Conservation (phyloP, 805 yeast genomes). For the Saccharomycopsis capsularis region DNA sequence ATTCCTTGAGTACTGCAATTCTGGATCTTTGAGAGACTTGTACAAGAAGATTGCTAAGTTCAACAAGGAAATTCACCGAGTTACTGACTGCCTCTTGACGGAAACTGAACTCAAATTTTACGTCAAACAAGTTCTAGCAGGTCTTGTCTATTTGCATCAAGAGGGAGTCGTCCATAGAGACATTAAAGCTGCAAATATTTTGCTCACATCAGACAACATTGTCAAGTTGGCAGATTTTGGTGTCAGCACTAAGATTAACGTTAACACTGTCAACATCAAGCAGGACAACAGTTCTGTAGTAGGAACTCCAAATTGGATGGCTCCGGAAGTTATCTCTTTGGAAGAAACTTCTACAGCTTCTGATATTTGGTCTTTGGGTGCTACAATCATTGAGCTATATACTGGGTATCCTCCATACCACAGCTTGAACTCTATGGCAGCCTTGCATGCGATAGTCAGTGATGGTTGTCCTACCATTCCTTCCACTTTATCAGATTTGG, state of each 20-base stretch:
- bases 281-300: constrained; percentile 47
- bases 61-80: constrained; percentile 42
- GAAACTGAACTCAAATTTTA: constrained; percentile 69
- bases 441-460: constrained; percentile 75
- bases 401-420: constrained; percentile 87
- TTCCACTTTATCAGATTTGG: constrained; percentile 34
- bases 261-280: constrained; percentile 49
- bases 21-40: constrained; percentile 45
- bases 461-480: constrained; percentile 71
- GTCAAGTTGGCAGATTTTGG: constrained; percentile 88
- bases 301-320: constrained; percentile 99
- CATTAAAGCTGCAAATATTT: constrained; percentile 81
- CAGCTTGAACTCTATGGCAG: constrained; percentile 67
- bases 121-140: constrained; percentile 68
- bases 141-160: constrained; percentile 66
- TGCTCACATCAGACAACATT: constrained; percentile 60
- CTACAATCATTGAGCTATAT: constrained; percentile 82
- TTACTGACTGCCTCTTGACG: constrained; percentile 64
- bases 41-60: constrained; percentile 3
- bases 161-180: constrained; percentile 78
- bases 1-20: constrained; percentile 69
- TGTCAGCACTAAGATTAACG: constrained; percentile 49
- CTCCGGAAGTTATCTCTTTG: constrained; percentile 85
- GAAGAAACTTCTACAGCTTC: constrained; percentile 84
- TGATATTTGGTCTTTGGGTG: constrained; percentile 91